Percentiles rank a stretch among this genome's conserved stretches.
These are phyloP conservation scores for Passiflora organensis DNA, from an alignment of 345 rosid species.

Conservation along the genomic window DNA sequence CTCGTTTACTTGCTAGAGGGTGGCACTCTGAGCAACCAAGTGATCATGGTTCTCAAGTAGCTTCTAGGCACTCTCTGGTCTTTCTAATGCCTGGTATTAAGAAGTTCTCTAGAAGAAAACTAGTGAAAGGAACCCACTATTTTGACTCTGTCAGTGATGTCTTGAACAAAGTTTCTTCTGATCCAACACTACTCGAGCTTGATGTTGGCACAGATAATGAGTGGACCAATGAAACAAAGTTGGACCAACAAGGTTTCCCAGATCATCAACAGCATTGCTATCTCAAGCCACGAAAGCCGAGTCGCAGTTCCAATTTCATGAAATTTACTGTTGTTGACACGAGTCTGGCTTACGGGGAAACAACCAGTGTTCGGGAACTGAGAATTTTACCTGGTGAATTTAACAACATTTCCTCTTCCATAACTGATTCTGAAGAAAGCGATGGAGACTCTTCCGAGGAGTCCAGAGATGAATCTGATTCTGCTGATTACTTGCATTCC, in stretches of 20 bases:
- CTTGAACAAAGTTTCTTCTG: constrained; percentile 55
- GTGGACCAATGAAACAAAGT: constrained; percentile 19
- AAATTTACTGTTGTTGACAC: constrained; percentile 62
- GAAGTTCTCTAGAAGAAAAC: constrained; percentile 48
- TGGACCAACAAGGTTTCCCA: constrained; percentile 16
- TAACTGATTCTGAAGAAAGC: constrained; percentile 31
- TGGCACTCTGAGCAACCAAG: constrained; percentile 55
- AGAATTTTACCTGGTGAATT: constrained; percentile 37
- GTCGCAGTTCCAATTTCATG: constrained; percentile 21
- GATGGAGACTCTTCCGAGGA: constrained; percentile 26
- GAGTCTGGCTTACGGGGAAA: constrained; percentile 28
- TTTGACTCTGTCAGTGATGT: constrained; percentile 66
- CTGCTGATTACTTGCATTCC: constrained; percentile 16
- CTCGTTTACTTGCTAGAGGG: constrained; percentile 50
- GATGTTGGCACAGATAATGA: constrained; percentile 28
- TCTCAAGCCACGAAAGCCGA: constrained; percentile 56
- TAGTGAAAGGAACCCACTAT: constrained; percentile 50
- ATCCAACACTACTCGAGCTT: constrained; percentile 61
- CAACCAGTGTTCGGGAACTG: constrained; percentile 37
- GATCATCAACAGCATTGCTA: constrained; percentile 28
- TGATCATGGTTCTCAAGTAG: constrained; percentile 29
- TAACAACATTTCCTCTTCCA: constrained; percentile 11
- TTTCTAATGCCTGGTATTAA: constrained; percentile 43
- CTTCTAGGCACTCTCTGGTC: constrained; percentile 33
- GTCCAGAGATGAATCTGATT: constrained; percentile 26